These are phyloP conservation scores for Pseudozyma sp. DNA, from an alignment of 1,284 basidiomycete species.

Conservation along the genomic window DNA sequence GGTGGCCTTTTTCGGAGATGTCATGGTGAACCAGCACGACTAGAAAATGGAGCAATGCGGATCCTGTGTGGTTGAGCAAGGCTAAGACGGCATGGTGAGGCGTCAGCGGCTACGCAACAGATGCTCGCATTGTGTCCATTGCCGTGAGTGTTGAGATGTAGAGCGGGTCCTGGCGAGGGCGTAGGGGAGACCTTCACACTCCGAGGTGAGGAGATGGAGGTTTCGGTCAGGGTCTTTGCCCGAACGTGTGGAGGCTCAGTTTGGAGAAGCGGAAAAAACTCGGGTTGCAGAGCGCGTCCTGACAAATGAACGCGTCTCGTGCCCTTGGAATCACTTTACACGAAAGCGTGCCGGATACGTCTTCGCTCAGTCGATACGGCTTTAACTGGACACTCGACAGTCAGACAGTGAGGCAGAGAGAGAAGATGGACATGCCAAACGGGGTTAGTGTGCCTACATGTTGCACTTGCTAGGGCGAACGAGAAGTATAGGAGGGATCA, in stretches of 20 bases:
- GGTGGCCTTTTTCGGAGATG: slow-evolving; percentile 44
- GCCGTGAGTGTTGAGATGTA: too few species aligned
- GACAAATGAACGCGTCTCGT: slow-evolving; percentile 13
- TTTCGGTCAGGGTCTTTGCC: slow-evolving; percentile 1
- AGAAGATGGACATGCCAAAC: too few species aligned
- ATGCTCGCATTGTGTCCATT: too few species aligned
- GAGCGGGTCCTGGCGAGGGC: not conserved
- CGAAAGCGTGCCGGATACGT: not conserved
- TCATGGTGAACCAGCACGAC: slow-evolving; percentile 9
- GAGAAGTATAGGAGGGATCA: not conserved
- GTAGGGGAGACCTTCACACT: not conserved
- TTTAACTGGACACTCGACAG: too few species aligned
- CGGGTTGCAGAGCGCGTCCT: slow-evolving; percentile 28
- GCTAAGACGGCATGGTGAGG: slow-evolving; percentile 21
- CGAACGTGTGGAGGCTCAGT: slow-evolving; percentile 44
- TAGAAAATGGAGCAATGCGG: slow-evolving; percentile 11
- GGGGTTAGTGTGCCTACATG: too few species aligned
- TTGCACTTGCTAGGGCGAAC: too few species aligned
- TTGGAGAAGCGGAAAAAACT: slow-evolving; percentile 20
- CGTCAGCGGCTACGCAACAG: not conserved
- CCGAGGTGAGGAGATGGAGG: not conserved
- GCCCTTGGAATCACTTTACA: slow-evolving; percentile 8
- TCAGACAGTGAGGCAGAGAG: too few species aligned
- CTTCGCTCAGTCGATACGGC: not conserved
- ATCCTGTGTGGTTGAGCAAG: not conserved